These are phyloP conservation scores for Chenopodium album DNA, from an alignment of 148 eudicot genomes.

Conservation along the genomic window DNA sequence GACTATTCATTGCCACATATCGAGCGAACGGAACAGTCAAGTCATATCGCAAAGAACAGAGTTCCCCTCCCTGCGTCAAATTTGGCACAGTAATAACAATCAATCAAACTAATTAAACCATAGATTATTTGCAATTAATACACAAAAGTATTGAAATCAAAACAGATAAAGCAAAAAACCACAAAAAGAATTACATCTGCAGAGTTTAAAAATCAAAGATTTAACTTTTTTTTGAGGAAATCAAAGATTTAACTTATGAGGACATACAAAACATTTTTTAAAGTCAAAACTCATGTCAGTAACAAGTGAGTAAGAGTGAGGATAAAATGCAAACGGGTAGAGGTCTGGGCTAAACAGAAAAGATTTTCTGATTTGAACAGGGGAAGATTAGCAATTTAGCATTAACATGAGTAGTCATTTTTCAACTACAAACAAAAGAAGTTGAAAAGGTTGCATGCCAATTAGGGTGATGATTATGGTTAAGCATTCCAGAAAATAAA, in stretches of 20 bases:
- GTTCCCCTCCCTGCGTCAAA: conserved; percentile 84
- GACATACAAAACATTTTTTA: not conserved
- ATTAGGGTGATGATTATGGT: not conserved
- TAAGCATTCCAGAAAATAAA: not conserved
- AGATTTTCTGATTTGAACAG: not conserved
- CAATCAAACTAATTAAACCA: not conserved
- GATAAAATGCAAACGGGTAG: not conserved
- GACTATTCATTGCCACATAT: conserved; percentile 81
- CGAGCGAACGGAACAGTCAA: conserved; percentile 94
- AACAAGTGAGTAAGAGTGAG: too few relatives aligned
- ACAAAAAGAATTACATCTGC: not conserved
- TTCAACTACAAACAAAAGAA: not conserved
- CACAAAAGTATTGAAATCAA: not conserved
- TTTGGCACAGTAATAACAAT: not conserved
- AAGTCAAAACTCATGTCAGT: not conserved
- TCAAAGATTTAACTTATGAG: not conserved
- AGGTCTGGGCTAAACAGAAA: not conserved
- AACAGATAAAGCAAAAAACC: not conserved
- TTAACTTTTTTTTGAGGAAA: not conserved
- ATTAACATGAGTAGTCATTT: not conserved
- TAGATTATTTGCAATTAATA: not conserved
- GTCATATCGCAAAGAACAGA: conserved; percentile 91
- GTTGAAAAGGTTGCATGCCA: not conserved
- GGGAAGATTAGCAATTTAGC: not conserved
- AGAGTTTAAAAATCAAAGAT: not conserved